Conservation (phyloP, 2,329 filamentous ascomycete genomes). For the Myriosclerotinia curreyana region DNA sequence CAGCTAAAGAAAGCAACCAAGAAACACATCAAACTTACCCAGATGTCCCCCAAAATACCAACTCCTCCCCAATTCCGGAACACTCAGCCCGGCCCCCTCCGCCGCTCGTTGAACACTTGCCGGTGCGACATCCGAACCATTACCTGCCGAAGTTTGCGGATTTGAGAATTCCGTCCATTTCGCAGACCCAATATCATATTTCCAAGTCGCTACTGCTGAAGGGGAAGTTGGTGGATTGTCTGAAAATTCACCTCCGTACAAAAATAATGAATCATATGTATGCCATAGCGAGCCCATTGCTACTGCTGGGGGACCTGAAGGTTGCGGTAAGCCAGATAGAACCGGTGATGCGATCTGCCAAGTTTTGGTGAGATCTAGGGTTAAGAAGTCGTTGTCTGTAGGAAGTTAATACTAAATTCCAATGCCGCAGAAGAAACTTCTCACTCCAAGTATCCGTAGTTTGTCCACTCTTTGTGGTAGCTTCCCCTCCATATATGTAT, state of each 20-base stretch:
- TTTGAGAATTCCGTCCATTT: conserved; percentile 62
- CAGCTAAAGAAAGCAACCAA: not conserved
- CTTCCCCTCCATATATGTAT: conserved; percentile 72
- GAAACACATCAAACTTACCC: not conserved
- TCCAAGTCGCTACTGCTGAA: conserved; percentile 62
- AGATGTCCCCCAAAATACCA: conserved; percentile 76
- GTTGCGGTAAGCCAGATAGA: conserved; percentile 59
- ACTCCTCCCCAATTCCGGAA: conserved; percentile 66
- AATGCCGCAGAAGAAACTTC: conserved; percentile 30
- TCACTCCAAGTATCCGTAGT: conserved; percentile 66
- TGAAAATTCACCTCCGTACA: conserved; percentile 73
- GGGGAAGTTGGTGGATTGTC: conserved; percentile 59
- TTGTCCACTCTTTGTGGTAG: conserved; percentile 56
- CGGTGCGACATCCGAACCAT: conserved; percentile 55
- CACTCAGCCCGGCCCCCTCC: conserved; percentile 69
- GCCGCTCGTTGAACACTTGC: conserved; percentile 64
- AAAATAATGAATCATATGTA: conserved; percentile 64
- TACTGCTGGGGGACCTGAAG: conserved; percentile 67
- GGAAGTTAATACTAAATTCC: conserved; percentile 2
- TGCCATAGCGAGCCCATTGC: conserved; percentile 75
- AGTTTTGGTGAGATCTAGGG: conserved; percentile 67
- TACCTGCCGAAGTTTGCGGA: conserved; percentile 61
- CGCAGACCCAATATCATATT: conserved; percentile 59
- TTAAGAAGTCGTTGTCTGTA: conserved; percentile 67
- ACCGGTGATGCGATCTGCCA: conserved; percentile 66